A percentile compares a stretch with the other conserved stretches of the same genome.
These are phyloP conservation scores for Niveomyces coronatus DNA, from an alignment of 2,329 filamentous ascomycete genomes.

Conservation along the genomic window DNA sequence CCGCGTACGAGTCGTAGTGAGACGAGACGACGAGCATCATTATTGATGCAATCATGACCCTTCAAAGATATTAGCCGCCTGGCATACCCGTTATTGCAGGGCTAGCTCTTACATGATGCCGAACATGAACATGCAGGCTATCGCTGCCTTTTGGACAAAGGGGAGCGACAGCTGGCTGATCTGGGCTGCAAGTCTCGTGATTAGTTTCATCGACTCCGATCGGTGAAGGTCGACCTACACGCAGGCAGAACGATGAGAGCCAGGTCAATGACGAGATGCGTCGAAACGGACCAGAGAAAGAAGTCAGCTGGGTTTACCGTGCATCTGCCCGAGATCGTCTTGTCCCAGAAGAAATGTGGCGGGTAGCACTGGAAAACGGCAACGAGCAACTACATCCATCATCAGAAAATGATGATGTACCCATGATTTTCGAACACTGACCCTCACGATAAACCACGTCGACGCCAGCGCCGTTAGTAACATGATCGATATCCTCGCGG, in stretches of 20 bases:
- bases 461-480: constrained; percentile 6
- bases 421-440: constrained; percentile 1
- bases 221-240: constrained; percentile 2
- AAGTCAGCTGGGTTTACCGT: constrained; percentile 9
- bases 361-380: constrained; percentile 10
- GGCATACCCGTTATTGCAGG: no score
- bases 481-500: constrained; percentile 2
- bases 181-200: neutral
- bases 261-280: constrained; percentile 5
- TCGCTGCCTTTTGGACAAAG: constrained; percentile 5
- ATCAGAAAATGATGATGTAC: no score
- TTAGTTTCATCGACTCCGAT: neutral
- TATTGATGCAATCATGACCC: constrained; percentile 8
- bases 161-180: constrained; percentile 5
- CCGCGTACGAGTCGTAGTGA: constrained; percentile 7
- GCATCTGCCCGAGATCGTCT: constrained; percentile 6
- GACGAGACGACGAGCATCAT: constrained; percentile 9
- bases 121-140: constrained; percentile 8
- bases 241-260: constrained; percentile 5
- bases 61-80: no score
- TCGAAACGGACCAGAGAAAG: constrained; percentile 10
- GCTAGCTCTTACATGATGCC: constrained; percentile 9
- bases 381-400: neutral
- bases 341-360: constrained; percentile 8
- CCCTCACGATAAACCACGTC: constrained; percentile 4